Percentiles rank a stretch among this genome's conserved stretches.
Evolutionary conservation across 768 basidiomycete genomes (phyloP).

Genomic region (Podaxis mareebaensis): DNA sequence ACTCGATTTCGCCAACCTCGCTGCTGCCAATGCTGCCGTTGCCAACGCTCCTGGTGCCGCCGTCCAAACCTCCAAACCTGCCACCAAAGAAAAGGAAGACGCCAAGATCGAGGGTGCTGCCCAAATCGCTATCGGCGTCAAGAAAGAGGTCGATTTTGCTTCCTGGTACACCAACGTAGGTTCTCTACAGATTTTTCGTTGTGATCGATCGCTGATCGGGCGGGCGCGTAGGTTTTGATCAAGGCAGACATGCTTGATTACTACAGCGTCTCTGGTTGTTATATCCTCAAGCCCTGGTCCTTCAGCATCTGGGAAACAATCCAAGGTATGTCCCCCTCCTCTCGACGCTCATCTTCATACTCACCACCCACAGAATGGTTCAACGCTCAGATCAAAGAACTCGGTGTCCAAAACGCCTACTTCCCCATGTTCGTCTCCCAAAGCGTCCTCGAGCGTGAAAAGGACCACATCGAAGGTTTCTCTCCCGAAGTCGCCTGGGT

Average conservation of each 20-base stretch:
- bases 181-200: constrained; percentile 13
- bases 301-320: constrained; percentile 97
- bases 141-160: constrained; percentile 94
- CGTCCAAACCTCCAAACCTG: constrained; percentile 37
- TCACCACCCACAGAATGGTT: constrained; percentile 77
- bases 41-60: constrained; percentile 29
- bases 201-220: constrained; percentile 14
- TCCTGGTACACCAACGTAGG: constrained; percentile 91
- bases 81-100: constrained; percentile 65
- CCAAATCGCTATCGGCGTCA: constrained; percentile 91
- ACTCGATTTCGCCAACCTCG: constrained; percentile 70
- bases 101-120: constrained; percentile 86
- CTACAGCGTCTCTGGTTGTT: constrained; percentile 98
- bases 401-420: constrained; percentile 96
- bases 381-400: constrained; percentile 86
- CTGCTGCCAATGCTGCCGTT: constrained; percentile 31
- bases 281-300: constrained; percentile 97
- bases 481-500: constrained; percentile 99
- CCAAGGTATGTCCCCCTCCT: constrained; percentile 56
- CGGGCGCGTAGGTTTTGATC: constrained; percentile 72
- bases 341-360: neutral
- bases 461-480: constrained; percentile 98
- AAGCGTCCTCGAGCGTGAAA: constrained; percentile 93
- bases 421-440: constrained; percentile 98
- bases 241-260: constrained; percentile 99